Evolutionary conservation across 805 yeast species (phyloP), one percentile per base, ranked within the genome.

Genomic region (Candida ipomoeae): DNA sequence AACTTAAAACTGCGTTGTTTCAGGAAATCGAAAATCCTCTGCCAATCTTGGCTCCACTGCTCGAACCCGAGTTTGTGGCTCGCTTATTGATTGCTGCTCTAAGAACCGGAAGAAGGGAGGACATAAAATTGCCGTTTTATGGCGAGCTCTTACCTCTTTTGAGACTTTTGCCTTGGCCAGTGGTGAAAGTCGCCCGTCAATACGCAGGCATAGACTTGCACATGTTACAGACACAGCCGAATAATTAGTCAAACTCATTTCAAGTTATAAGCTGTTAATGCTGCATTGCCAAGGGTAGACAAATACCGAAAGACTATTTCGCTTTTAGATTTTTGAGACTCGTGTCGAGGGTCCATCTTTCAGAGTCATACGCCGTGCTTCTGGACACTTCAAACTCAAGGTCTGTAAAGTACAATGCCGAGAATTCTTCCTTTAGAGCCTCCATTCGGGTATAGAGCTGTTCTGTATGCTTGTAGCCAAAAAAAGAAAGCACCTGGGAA

Each of bases 1-100:
- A 92, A 63, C 65, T 92, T 54, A 78, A 75, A 44, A 89, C 97
- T 0, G 59, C 64, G 2, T 78, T 92, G 89, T 92, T 92, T 64
- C 71, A 72, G 15, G 83, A 84, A 1, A 87, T 92, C 5, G 54
- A 67, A 31, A 85, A 96, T 0, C 97, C 97, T 0, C 83, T 87
- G 10, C 69, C 75, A 3, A 56, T 85, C 4, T 64, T 91, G 6
- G 98, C 98, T 0, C 98, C 97, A 0, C 87, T 86, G 52, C 71
- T 91, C 35, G 84, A 85, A 15, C 90, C 94, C 0, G 61, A 59
- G 7, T 74, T 74, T 53, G 84, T 90, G 14, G 96, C 97, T 0
- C 59, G 60, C 2, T 70, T 71, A 36, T 77, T 91, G 3, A 69
- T 84, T 15, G 61, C 65, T 3, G 81, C 88, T 0, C 68, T 89